Conservation (phyloP, 2,329 filamentous ascomycete genomes). For the Corniculantispora saksenae region DNA sequence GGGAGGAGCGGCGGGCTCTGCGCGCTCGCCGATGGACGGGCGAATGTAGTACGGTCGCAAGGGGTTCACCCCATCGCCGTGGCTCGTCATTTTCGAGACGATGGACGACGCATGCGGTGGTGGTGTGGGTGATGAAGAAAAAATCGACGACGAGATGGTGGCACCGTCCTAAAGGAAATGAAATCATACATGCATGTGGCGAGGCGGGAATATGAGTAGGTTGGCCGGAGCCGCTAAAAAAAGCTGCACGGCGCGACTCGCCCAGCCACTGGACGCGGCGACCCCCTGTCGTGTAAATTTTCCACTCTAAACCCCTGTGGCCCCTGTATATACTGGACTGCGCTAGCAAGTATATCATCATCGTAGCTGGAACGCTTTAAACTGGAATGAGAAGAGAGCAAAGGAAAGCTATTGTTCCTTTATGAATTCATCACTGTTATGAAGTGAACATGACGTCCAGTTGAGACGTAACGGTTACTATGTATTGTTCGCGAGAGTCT, state of each 20-base stretch:
- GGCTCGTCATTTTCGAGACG: conserved; percentile 43
- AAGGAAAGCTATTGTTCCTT: too few species aligned
- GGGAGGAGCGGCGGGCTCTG: conserved; percentile 38
- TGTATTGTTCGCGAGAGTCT: neutral
- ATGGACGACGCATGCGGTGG: conserved; percentile 25
- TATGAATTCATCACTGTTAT: too few species aligned
- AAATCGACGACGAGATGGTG: neutral
- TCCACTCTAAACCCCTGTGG: neutral
- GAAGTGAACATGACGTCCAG: neutral
- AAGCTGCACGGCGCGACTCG: neutral
- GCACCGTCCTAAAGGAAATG: neutral
- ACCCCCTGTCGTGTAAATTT: neutral
- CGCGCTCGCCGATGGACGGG: conserved; percentile 53
- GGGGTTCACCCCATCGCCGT: conserved; percentile 58
- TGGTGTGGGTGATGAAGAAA: conserved; percentile 21
- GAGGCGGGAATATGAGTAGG: conserved; percentile 1
- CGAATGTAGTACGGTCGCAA: conserved; percentile 71
- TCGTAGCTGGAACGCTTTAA: too few species aligned
- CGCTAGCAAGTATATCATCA: neutral
- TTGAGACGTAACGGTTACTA: neutral
- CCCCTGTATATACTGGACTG: neutral
- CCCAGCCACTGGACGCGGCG: conserved; percentile 6
- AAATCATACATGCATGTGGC: conserved; percentile 8
- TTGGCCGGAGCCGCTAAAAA: conserved; percentile 3
- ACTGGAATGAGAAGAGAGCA: too few species aligned